Evolutionary conservation across 2,329 filamentous ascomycete species (phyloP).

Genomic region (Alternaria conjuncta): DNA sequence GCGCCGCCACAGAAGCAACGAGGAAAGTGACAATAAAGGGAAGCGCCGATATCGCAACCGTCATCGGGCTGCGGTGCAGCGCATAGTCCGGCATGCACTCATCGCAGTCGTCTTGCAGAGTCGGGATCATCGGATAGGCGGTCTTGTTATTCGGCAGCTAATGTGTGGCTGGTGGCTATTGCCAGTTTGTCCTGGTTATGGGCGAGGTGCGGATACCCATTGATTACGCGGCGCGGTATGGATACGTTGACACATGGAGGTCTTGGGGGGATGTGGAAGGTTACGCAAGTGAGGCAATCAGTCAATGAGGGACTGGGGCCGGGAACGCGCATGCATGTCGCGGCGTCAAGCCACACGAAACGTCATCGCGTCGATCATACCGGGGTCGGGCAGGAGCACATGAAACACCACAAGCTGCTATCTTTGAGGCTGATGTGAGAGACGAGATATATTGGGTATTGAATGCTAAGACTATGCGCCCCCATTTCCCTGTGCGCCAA

Average conservation of each 20-base stretch:
- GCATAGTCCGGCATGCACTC: slow-evolving; percentile 63
- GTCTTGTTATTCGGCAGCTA: slow-evolving; percentile 7
- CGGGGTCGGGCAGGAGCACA: slow-evolving; percentile 4
- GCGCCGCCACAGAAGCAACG: slow-evolving; percentile 67
- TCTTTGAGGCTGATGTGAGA: not conserved
- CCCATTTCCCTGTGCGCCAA: not conserved
- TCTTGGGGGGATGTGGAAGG: not conserved
- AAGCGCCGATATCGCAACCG: slow-evolving; percentile 65
- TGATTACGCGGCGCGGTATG: slow-evolving; percentile 21
- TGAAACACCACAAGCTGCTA: not conserved
- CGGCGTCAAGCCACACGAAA: slow-evolving; percentile 24
- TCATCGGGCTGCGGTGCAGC: slow-evolving; percentile 52
- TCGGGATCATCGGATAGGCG: slow-evolving; percentile 38
- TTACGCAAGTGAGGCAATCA: slow-evolving; percentile 15
- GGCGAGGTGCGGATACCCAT: slow-evolving; percentile 32
- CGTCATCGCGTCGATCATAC: slow-evolving; percentile 31
- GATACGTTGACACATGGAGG: slow-evolving; percentile 13
- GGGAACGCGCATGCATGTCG: slow-evolving; percentile 27
- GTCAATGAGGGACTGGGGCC: slow-evolving; percentile 9
- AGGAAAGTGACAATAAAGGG: slow-evolving; percentile 77
- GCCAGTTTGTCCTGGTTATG: slow-evolving; percentile 24
- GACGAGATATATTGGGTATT: slow-evolving; percentile 5
- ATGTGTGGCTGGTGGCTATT: slow-evolving; percentile 21
- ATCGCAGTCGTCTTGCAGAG: slow-evolving; percentile 59
- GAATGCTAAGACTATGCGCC: slow-evolving; percentile 7